Base-by-base conservation (phyloP, 768 basidiomycete species). In the Pisolithus tinctorius region DNA sequence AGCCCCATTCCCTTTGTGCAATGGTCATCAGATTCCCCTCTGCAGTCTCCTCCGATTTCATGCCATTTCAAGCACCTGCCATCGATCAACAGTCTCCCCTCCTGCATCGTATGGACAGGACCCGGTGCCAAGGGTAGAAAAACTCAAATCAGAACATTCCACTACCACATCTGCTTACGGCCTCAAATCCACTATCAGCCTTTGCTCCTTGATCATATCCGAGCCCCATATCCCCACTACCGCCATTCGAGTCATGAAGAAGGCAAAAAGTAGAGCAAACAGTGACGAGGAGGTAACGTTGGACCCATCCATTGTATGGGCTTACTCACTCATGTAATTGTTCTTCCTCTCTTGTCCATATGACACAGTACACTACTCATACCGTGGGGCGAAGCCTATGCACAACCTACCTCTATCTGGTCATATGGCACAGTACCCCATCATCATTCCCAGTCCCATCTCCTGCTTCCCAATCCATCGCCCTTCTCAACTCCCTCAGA, bases 261-360 rank as follows among this genome's bases (percentile, higher is more conserved):
- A 88, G 70, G 88, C 86, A 0, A 74, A 80, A 62, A 88, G 85
- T 68, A 74, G 83, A 49, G 86, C 82, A 36, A 90, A 82, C 66
- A 88, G 82, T 64, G 88, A 88, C 59, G 86, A 88, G 57, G 92
- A 93, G 78, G 90, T 88, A n/a, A 67, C 63, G 82, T 71, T 27
- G n/a, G n/a, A n/a, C 11, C n/a, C 31, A 30, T 29, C 29, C 34
- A 13, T 13, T 30, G 36, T 43, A 34, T 34, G 31, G 31, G 11
- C 3, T 13, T 2, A 13, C 31, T 34, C 11, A 4, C 43, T 8
- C 45, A 23, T 20, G 44, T 47, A 11, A 56, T 65, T 57, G 62
- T 44, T 13, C 48, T 26, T 41, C 62, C 64, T 42, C n/a, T n/a
- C 62, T 52, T 45, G 26, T 46, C 48, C 17, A 13, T 16, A 16